Evolutionary conservation across 768 basidiomycete species (phyloP), one percentile per base, ranked within the genome.

Genomic region (Cantharellus anzutake): DNA sequence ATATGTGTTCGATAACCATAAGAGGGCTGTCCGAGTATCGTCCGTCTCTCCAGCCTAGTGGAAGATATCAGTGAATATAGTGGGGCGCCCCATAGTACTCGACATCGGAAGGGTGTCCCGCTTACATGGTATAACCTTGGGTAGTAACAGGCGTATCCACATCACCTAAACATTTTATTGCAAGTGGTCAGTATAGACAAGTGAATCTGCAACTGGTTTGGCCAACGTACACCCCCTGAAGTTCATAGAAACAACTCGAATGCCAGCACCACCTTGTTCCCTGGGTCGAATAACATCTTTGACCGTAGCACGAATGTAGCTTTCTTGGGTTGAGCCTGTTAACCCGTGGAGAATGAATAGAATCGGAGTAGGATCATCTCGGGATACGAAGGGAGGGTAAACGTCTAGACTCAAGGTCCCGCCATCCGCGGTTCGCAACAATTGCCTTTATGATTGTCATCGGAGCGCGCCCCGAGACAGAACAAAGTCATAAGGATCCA

Each of bases 11-110:
- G 82, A 75, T 59, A 98, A 79, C 71, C 86, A 84, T 64, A 84
- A 75, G 56, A 96, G 68, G 1, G 88, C 86, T 61, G 80, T 79
- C 37, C 91, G 82, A 41, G 92, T 74, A 71, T 99, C 94, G 64
- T 92, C 83, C 4, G 93, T 98, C 63, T 88, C 79, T 40, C 84
- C 89, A 16, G 89, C 89, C 52, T 55, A 37, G 7, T 11, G 20
- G 20, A 29, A 29, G 20, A 29, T 29, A 29, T 29, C 20, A 29
- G 20, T 29, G 20, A 48, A 11, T 48, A 48, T 11, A 48, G 11
- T 48, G 11, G 44, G 29, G 11, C 11, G 29, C 11, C 44, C 44
- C 44, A 48, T 48, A 11, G 29, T 29, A 29, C 20, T 48, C 44
- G 44, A 48, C 11, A 11, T 29, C 44, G 11, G 52, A 55, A 37